Evolutionary conservation across 2,329 filamentous ascomycete genomes (phyloP), one percentile per base, ranked within the genome.

Genomic region (Paecilomyces fulvus): DNA sequence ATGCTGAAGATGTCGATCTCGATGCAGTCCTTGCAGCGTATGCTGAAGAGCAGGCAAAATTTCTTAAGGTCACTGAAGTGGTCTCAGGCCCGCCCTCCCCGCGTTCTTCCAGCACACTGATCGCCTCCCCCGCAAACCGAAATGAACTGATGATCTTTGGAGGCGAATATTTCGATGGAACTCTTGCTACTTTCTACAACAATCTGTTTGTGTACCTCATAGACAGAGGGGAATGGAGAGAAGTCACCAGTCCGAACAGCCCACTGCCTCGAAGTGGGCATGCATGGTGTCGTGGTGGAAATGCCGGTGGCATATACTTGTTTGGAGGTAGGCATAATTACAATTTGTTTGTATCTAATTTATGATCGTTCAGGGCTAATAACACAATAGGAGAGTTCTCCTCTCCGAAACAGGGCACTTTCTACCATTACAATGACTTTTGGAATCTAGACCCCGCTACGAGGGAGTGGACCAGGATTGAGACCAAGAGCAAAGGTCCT

Each of bases 351-450:
- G 9, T 20, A 8, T 3, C 14, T 12, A 20, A 43, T 5, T 9
- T 43, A 52, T 52, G 51, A 11, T 28, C 30, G n/a, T 17, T 1
- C 25, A 5, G 23, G n/a, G 21, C 56, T 63, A 53, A 63, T 55
- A 14, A 43, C 10, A 30, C 8, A 54, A 56, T 55, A 75, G 74
- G 92, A 59, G 94, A 99, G 74, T 99, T 99, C 72, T 95, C 89
- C 57, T 92, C 88, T 28, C 94, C 94, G 1, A 97, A 96, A 70
- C 94, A 97, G 74, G 94, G 94, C 3, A 97, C 92, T 0, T 99
- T 99, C 68, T 96, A 99, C 72, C 94, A 99, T 74, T 99, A 99
- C 77, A 96, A 95, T 67, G 94, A 97, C 75, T 97, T 99, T 71
- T 99, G 94, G 92, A 82, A 88, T 52, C 81, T 97, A 49, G 92